A percentile compares a stretch with the other conserved stretches of the same genome.
Evolutionary conservation across 495 filamentous ascomycete species (phyloP).

Genomic region (Xylaria bambusicola): DNA sequence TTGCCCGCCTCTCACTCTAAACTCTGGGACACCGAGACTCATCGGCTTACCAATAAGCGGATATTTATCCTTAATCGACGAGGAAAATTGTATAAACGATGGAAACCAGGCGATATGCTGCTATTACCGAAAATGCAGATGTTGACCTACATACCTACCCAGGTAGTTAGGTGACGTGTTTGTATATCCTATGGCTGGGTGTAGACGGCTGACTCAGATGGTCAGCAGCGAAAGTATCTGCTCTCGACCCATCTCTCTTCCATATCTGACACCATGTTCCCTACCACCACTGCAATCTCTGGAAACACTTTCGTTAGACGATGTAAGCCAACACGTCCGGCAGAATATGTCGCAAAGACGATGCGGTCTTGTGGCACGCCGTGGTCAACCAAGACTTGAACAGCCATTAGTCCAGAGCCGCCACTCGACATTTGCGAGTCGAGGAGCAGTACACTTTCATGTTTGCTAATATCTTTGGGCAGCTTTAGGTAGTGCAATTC

Average conservation of each 20-base stretch:
- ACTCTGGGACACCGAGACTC: neutral
- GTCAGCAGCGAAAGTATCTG: slow-evolving; percentile 75
- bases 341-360: slow-evolving; percentile 84
- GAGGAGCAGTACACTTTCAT: slow-evolving; percentile 80
- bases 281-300: slow-evolving; percentile 78
- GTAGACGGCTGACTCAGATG: slow-evolving; percentile 15
- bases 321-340: slow-evolving; percentile 78
- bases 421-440: slow-evolving; percentile 95
- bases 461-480: slow-evolving; percentile 64
- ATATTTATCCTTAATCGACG: neutral
- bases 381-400: slow-evolving; percentile 89
- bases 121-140: neutral
- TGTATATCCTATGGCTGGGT: neutral
- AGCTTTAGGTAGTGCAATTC: slow-evolving; percentile 87
- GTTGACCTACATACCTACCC: neutral
- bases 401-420: slow-evolving; percentile 93
- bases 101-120: slow-evolving; percentile 10
- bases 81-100: too few relatives aligned
- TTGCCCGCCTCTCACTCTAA: neutral
- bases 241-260: slow-evolving; percentile 83
- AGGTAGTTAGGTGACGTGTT: neutral
- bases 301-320: slow-evolving; percentile 85
- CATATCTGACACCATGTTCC: slow-evolving; percentile 71
- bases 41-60: slow-evolving; percentile 3
- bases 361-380: slow-evolving; percentile 85